phyloP scores from a whole-genome alignment of 2,329 filamentous ascomycete species.

The Thielaviopsis euricoi region DNA sequence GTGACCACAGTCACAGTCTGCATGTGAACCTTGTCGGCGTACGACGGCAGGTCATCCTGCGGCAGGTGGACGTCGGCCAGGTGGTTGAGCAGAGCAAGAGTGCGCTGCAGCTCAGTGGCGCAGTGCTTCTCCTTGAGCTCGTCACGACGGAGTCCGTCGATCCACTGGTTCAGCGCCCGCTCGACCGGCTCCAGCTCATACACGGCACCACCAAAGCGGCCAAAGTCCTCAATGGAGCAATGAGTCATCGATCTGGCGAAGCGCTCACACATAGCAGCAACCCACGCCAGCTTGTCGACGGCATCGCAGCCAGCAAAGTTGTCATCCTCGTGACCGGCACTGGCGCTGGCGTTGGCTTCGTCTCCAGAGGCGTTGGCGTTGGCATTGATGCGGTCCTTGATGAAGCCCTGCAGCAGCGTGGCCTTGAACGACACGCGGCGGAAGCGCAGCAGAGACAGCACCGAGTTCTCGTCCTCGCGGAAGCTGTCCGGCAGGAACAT shows the following conservation, averaged over 20 bases:
- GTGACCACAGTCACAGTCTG: slow-evolving; percentile 60
- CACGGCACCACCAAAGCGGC: slow-evolving; percentile 59
- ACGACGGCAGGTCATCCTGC: slow-evolving; percentile 45
- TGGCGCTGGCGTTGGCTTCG: slow-evolving; percentile 18
- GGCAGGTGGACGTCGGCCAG: slow-evolving; percentile 67
- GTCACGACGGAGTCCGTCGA: slow-evolving; percentile 68
- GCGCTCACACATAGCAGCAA: slow-evolving; percentile 66
- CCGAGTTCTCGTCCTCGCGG: slow-evolving; percentile 63
- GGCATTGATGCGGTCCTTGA: slow-evolving; percentile 63
- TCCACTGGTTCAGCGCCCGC: slow-evolving; percentile 71
- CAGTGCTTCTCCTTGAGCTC: slow-evolving; percentile 76
- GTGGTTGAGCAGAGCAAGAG: slow-evolving; percentile 75
- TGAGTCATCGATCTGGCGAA: slow-evolving; percentile 67
- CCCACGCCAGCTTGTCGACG: slow-evolving; percentile 71
- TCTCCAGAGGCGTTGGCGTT: slow-evolving; percentile 17
- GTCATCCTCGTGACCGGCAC: slow-evolving; percentile 59
- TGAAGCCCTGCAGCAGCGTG: slow-evolving; percentile 56
- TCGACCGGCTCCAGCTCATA: slow-evolving; percentile 88
- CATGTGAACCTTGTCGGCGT: slow-evolving; percentile 68
- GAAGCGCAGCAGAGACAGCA: slow-evolving; percentile 78
- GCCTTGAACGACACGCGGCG: slow-evolving; percentile 82
- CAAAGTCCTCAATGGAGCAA: slow-evolving; percentile 65
- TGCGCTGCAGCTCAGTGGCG: slow-evolving; percentile 64
- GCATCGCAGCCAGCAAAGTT: slow-evolving; percentile 66
- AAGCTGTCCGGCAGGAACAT: slow-evolving; percentile 78